A percentile compares a stretch with the other conserved stretches of the same genome.
Evolutionary conservation across 2,329 filamentous ascomycete genomes (phyloP).

Genomic region (Amylocarpus encephaloides): DNA sequence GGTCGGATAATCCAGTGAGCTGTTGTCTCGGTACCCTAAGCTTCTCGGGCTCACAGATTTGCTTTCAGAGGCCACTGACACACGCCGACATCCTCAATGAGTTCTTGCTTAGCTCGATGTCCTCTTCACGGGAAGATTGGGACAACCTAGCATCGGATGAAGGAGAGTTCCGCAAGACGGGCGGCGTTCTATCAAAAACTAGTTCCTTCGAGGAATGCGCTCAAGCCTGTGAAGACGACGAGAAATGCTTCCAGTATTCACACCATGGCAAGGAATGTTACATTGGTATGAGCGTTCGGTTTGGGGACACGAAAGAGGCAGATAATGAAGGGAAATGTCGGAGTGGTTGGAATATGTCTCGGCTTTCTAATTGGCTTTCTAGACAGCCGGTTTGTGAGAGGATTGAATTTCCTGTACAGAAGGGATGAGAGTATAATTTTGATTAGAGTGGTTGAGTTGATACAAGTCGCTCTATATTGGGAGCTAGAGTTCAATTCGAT

Average conservation of each 20-base stretch:
- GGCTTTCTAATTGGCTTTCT: slow-evolving; percentile 2
- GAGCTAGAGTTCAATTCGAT: too few species aligned
- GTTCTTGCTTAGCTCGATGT: slow-evolving; percentile 40
- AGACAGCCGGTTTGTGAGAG: slow-evolving; percentile 3
- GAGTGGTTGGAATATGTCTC: slow-evolving; percentile 9
- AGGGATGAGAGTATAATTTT: neutral
- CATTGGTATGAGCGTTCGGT: slow-evolving; percentile 6
- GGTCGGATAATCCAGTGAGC: slow-evolving; percentile 8
- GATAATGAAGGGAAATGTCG: slow-evolving; percentile 4
- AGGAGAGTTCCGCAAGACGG: slow-evolving; percentile 37
- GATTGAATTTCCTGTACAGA: neutral
- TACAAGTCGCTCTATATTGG: too few species aligned
- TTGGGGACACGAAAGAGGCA: slow-evolving; percentile 1
- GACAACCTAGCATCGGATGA: slow-evolving; percentile 42
- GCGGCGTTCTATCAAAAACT: slow-evolving; percentile 33
- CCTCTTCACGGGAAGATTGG: slow-evolving; percentile 40
- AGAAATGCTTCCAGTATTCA: slow-evolving; percentile 32
- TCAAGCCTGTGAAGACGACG: slow-evolving; percentile 38
- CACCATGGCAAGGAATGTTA: slow-evolving; percentile 17
- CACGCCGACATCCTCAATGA: slow-evolving; percentile 44
- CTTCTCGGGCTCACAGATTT: neutral
- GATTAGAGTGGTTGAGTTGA: too few species aligned
- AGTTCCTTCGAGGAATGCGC: slow-evolving; percentile 40
- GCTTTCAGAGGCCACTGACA: slow-evolving; percentile 15
- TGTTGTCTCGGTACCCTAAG: neutral